Evolutionary conservation across 148 eudicot species (phyloP).

Genomic region (Chenopodium formosanum): DNA sequence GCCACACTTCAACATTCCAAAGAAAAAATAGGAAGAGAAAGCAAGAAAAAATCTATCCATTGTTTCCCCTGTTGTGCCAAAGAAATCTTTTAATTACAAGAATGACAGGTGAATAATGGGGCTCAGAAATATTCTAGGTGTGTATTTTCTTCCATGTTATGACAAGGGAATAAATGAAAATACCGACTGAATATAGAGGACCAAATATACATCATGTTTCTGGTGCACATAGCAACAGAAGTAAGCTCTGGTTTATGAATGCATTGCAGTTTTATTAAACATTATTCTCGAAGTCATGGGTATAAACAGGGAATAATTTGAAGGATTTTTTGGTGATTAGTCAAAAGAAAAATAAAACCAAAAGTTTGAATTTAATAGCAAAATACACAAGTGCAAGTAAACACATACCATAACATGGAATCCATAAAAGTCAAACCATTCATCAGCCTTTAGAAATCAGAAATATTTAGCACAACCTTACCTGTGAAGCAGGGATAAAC

Average conservation of each 20-base stretch:
- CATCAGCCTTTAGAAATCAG: not conserved
- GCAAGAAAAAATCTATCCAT: not conserved
- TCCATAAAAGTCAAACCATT: not conserved
- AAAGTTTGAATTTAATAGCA: not conserved
- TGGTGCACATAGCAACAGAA: too few species aligned
- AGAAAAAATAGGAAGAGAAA: not conserved
- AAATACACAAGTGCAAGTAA: not conserved
- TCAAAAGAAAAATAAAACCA: not conserved
- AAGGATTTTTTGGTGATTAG: too few species aligned
- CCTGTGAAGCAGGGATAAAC: constrained; percentile 74
- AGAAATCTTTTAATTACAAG: not conserved
- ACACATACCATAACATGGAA: not conserved
- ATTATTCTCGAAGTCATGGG: too few species aligned
- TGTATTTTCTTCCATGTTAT: too few species aligned
- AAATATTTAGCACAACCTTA: not conserved
- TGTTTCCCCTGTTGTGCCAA: not conserved
- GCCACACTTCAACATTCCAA: constrained; percentile 14
- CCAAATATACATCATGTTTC: too few species aligned
- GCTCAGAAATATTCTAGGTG: too few species aligned
- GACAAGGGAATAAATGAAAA: too few species aligned
- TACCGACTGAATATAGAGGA: too few species aligned
- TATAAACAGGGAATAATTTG: too few species aligned
- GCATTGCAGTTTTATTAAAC: too few species aligned
- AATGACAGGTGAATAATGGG: too few species aligned
- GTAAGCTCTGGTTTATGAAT: too few species aligned